These are phyloP conservation scores for Floccularia luteovirens DNA, from an alignment of 768 basidiomycete species.

Conservation along the genomic window DNA sequence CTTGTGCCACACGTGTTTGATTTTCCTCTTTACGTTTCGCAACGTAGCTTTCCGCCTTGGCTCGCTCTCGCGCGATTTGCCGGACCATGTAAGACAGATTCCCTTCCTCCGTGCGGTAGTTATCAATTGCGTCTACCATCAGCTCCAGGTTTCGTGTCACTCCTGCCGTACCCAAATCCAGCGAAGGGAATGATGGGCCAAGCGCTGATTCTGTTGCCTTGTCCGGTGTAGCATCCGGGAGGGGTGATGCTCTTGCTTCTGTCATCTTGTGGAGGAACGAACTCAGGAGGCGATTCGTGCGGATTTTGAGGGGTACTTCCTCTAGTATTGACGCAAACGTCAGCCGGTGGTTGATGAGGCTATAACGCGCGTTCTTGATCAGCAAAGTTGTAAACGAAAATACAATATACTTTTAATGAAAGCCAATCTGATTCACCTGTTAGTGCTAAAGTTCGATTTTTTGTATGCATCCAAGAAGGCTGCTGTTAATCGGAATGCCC, in stretches of 20 bases:
- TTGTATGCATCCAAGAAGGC: slow-evolving; percentile 79
- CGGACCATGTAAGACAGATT: slow-evolving; percentile 85
- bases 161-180: slow-evolving; percentile 65
- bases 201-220: slow-evolving; percentile 31
- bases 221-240: slow-evolving; percentile 30
- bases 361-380: slow-evolving; percentile 28
- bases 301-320: slow-evolving; percentile 79
- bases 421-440: slow-evolving; percentile 48
- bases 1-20: slow-evolving; percentile 67
- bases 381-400: background rate
- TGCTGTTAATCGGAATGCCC: slow-evolving; percentile 78
- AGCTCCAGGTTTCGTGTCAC: slow-evolving; percentile 75
- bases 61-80: slow-evolving; percentile 82
- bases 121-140: slow-evolving; percentile 79
- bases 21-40: slow-evolving; percentile 90
- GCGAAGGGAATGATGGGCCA: slow-evolving; percentile 54
- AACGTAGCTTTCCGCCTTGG: slow-evolving; percentile 70
- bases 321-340: slow-evolving; percentile 84
- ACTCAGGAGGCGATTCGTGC: slow-evolving; percentile 72
- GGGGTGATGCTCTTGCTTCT: slow-evolving; percentile 31
- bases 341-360: slow-evolving; percentile 71
- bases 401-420: slow-evolving; percentile 2
- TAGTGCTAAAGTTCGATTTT: slow-evolving; percentile 75
- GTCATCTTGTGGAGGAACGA: slow-evolving; percentile 69
- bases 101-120: slow-evolving; percentile 84